A percentile compares a stretch with the other conserved stretches of the same genome.
These are phyloP conservation scores for Alisma plantagoaquatica DNA, from an alignment of 106 monocot species.

Conservation along the genomic window DNA sequence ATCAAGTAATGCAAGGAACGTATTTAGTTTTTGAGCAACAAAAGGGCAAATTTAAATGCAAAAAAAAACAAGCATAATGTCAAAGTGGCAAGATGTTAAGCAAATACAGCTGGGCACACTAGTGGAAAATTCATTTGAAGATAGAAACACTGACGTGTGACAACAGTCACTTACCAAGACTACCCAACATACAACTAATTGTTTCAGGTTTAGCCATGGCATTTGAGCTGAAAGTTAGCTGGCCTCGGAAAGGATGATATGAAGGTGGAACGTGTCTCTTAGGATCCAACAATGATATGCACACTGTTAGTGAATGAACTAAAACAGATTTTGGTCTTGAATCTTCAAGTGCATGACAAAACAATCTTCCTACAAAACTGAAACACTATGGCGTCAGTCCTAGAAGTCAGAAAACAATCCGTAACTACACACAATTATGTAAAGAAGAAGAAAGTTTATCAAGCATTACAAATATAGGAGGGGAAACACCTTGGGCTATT, in stretches of 20 bases:
- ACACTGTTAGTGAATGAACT: constrained; percentile 6
- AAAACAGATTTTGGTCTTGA: constrained; percentile 9
- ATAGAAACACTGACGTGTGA: too few species aligned
- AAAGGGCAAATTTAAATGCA: too few species aligned
- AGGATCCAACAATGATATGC: constrained; percentile 11
- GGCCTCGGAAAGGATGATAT: not conserved
- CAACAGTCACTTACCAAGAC: constrained; percentile 5
- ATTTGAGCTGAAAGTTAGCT: not conserved
- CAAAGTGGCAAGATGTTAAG: too few species aligned
- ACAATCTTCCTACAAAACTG: constrained; percentile 9
- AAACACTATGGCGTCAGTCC: too few species aligned
- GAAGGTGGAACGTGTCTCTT: not conserved
- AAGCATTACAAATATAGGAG: not conserved
- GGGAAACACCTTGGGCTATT: constrained; percentile 13
- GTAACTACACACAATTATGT: not conserved
- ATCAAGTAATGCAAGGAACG: too few species aligned
- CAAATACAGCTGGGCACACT: too few species aligned
- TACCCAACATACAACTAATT: not conserved
- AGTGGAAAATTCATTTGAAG: too few species aligned
- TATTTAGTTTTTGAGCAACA: too few species aligned
- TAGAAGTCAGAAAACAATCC: too few species aligned
- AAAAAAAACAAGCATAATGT: too few species aligned
- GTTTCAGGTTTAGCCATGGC: not conserved
- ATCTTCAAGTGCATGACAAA: constrained; percentile 12
- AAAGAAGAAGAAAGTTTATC: too few species aligned